Conservation (phyloP, 345 rosid genomes). For the Eucalyptus tenuipes region DNA sequence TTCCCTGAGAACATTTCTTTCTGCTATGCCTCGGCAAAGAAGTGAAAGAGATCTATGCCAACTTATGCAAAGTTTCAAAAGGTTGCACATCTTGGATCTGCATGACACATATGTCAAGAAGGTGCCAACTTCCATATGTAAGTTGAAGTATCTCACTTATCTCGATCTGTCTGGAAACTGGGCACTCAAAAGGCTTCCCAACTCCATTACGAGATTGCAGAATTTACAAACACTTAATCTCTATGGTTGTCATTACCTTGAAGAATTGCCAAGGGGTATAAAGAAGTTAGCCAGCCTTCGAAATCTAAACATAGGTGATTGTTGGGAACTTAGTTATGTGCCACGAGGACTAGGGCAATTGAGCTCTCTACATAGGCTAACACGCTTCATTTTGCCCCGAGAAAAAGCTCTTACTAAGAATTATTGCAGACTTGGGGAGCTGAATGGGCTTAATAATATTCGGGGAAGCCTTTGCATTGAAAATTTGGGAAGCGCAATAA, state of each 20-base stretch:
- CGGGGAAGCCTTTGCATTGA: background rate
- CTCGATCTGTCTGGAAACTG: too few species aligned
- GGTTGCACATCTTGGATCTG: too few species aligned
- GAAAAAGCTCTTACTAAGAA: background rate
- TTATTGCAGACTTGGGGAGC: background rate
- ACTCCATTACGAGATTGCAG: too few species aligned
- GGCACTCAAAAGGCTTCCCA: too few species aligned
- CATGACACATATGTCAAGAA: too few species aligned
- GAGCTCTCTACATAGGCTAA: background rate
- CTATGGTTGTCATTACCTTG: background rate
- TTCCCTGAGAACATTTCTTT: too few species aligned
- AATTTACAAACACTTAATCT: too few species aligned
- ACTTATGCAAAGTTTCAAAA: too few species aligned
- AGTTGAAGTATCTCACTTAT: too few species aligned
- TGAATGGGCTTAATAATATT: background rate
- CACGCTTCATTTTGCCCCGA: background rate
- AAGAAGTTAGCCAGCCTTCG: background rate
- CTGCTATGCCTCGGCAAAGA: too few species aligned
- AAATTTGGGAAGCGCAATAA: background rate
- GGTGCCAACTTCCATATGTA: too few species aligned
- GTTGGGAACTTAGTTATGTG: background rate
- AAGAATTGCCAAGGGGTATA: background rate
- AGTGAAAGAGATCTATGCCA: too few species aligned
- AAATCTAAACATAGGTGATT: background rate
- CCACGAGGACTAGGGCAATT: background rate